These are phyloP conservation scores for Corymbia calophylla DNA, from an alignment of 441 rosid species.

Conservation along the genomic window DNA sequence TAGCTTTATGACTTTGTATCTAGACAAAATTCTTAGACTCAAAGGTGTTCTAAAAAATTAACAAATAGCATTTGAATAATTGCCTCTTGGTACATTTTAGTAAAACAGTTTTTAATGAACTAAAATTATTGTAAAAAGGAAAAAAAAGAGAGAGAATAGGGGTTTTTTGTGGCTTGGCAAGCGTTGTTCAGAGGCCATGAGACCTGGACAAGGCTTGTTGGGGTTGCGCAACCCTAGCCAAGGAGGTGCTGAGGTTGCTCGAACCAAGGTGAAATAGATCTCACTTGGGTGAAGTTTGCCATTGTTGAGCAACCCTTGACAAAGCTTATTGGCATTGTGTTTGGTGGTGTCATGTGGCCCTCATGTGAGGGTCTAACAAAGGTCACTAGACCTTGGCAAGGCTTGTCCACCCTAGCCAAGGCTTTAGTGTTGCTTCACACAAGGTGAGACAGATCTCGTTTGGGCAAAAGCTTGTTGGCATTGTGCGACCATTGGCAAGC, in stretches of 20 bases:
- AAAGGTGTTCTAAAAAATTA: not conserved
- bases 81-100: not conserved
- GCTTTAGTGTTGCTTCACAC: not conserved
- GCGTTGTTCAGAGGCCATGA: not conserved
- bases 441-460: not conserved
- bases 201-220: not conserved
- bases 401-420: not conserved
- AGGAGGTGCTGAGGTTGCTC: not conserved
- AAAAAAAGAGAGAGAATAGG: not conserved
- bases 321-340: not conserved
- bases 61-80: not conserved
- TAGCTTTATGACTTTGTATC: not conserved
- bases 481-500: not conserved
- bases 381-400: not conserved
- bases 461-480: not conserved
- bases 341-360: not conserved
- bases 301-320: not conserved
- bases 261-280: not conserved
- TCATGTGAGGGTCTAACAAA: not conserved
- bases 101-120: not conserved
- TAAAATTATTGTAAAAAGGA: not conserved
- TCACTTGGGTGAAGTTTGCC: not conserved
- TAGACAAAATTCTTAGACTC: not conserved
- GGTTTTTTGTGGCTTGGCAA: not conserved
- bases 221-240: not conserved